Conservation (phyloP, 2,329 filamentous ascomycete genomes). For the Rosellinia necatrix region DNA sequence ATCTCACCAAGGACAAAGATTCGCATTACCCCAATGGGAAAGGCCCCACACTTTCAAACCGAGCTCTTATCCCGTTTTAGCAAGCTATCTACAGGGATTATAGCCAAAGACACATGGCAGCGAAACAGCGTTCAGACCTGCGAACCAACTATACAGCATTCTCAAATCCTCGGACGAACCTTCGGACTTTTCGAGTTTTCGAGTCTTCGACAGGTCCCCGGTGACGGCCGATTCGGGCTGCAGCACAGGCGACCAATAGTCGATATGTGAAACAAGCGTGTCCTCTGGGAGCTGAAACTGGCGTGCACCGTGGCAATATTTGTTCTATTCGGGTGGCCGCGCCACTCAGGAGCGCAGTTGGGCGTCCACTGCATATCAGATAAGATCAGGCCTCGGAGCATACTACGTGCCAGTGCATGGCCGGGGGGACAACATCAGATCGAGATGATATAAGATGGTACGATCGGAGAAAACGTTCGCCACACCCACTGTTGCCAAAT, state of each 20-base stretch:
- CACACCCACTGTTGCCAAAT: no score
- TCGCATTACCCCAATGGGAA: conserved; percentile 18
- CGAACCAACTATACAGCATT: no score
- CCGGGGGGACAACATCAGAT: no score
- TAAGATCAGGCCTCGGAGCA: no score
- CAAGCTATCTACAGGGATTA: background rate
- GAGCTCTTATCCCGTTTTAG: background rate
- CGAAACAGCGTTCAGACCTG: no score
- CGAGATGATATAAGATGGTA: no score
- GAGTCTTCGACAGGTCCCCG: background rate
- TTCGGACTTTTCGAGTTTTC: no score
- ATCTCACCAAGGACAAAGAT: conserved; percentile 19
- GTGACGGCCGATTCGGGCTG: background rate
- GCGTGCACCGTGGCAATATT: conserved; percentile 15
- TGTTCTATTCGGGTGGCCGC: conserved; percentile 10
- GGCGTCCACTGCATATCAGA: background rate
- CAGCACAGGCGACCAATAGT: background rate
- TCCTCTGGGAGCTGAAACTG: conserved; percentile 26
- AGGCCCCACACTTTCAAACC: background rate
- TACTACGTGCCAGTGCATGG: no score
- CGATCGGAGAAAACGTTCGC: no score
- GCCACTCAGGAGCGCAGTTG: conserved; percentile 19
- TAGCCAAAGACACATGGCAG: no score
- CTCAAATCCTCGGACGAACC: background rate
- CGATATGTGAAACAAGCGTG: no score